Evolutionary conservation across 1,284 basidiomycete species (phyloP).

Genomic region (Tilletia setariae): DNA sequence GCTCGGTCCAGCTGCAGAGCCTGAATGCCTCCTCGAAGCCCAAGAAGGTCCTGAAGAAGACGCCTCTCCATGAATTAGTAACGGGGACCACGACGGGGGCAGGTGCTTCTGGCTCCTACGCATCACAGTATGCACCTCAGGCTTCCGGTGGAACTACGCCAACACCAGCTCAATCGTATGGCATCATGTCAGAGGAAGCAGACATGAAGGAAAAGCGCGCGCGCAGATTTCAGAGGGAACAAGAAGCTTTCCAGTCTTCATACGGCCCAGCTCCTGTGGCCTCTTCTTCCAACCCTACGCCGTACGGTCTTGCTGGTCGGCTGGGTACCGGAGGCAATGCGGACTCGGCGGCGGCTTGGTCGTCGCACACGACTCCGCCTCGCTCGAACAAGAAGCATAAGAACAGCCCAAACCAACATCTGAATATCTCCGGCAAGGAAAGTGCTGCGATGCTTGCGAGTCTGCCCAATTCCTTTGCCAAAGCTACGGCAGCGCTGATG

Average conservation of each 20-base stretch:
- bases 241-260: conserved; percentile 31
- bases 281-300: neutral
- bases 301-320: neutral
- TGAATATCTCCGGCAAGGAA: neutral
- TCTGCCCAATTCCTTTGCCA: conserved; percentile 35
- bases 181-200: conserved; percentile 32
- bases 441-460: conserved; percentile 23
- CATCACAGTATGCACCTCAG: neutral
- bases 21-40: conserved; percentile 51
- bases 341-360: neutral
- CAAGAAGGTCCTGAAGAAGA: conserved; percentile 30
- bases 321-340: neutral
- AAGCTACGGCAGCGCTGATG: conserved; percentile 28
- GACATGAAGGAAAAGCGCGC: conserved; percentile 48
- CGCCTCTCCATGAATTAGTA: conserved; percentile 17
- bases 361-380: neutral
- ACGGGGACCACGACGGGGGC: neutral
- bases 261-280: neutral
- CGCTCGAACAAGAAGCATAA: conserved; percentile 1
- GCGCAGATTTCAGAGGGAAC: conserved; percentile 48
- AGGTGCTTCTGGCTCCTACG: no score
- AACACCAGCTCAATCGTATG: conserved; percentile 15
- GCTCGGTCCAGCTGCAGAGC: conserved; percentile 74
- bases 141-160: neutral
- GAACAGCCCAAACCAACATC: neutral